Evolutionary conservation across 257 asterid species (phyloP), one percentile per base, ranked within the genome.

Genomic region (Scutellaria baicalensis): DNA sequence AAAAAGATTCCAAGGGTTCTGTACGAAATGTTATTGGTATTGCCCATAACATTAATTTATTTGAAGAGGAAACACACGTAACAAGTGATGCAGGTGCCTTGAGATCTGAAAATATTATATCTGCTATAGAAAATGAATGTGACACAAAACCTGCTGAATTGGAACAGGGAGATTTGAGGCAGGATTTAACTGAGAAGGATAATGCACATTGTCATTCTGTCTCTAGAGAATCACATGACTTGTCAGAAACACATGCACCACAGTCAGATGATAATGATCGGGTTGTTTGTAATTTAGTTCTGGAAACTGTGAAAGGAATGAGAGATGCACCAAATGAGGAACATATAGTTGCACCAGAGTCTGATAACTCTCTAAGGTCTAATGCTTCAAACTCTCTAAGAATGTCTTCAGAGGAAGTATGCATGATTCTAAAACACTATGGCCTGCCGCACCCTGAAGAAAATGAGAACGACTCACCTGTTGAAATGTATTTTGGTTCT

Each of bases 401-500:
- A 63, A 69, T 84, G 48, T 82, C 90, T 8, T 52, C 78, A 5
- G 83, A 78, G 72, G 92, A 89, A 64, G 63, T 64, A 21, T 50
- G 20, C 21, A 54, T 48, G 48, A 54, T 54, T 72, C 31, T 72
- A 39, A 55, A 64, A 64, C 77, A 72, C 64, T 72, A 64, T 35
- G 66, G 77, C 59, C 16, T 72, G 42, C 59, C 48, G 78, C 64
- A 27, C 36, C 84, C 84, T 14, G 74, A 71, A 36, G 65, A 73
- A 69, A 75, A 57, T 35, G 83, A 75, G 58, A 79, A 69, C 68
- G 78, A 77, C 68, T 36, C 82, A 21, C 71, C 82, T 21, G 77
- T 75, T 68, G 91, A 83, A 58, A 58, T 35, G 44, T 84, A 73
- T 79, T 86, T 89, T 57, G 91, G 93, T 72, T 84, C 87, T 44